These are phyloP conservation scores for Mortierella sp. DNA, from an alignment of 371 early-diverging fungal genomes.

Conservation along the genomic window DNA sequence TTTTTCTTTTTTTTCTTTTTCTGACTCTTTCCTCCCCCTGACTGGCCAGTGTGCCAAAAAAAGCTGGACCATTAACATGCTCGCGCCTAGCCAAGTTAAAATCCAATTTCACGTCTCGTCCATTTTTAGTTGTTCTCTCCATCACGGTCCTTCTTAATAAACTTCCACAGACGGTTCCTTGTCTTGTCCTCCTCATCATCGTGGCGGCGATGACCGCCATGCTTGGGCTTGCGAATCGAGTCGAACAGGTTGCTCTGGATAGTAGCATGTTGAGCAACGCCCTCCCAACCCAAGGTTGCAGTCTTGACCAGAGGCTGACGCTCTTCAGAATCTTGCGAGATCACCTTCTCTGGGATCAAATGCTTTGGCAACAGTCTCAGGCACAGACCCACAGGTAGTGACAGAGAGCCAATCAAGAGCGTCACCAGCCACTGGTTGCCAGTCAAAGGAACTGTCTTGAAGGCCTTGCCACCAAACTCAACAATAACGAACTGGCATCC, in stretches of 20 bases:
- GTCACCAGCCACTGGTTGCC: conserved; percentile 84
- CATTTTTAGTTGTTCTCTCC: too few species aligned
- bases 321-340: conserved; percentile 51
- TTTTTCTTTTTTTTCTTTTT: too few species aligned
- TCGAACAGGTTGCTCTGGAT: conserved; percentile 35
- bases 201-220: neutral
- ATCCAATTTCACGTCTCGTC: too few species aligned
- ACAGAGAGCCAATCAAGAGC: conserved; percentile 76
- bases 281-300: conserved; percentile 62
- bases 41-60: too few species aligned
- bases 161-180: neutral
- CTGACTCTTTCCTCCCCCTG: too few species aligned
- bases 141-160: neutral
- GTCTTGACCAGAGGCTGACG: conserved; percentile 61
- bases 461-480: conserved; percentile 89
- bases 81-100: too few species aligned
- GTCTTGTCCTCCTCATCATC: neutral
- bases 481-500: conserved; percentile 86
- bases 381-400: conserved; percentile 86
- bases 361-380: conserved; percentile 77
- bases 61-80: too few species aligned
- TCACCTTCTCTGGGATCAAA: conserved; percentile 28
- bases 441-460: conserved; percentile 80
- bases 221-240: conserved; percentile 64
- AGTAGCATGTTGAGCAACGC: neutral